Conservation (phyloP, 2,329 filamentous ascomycete species). For the Parastagonospora avenae region DNA sequence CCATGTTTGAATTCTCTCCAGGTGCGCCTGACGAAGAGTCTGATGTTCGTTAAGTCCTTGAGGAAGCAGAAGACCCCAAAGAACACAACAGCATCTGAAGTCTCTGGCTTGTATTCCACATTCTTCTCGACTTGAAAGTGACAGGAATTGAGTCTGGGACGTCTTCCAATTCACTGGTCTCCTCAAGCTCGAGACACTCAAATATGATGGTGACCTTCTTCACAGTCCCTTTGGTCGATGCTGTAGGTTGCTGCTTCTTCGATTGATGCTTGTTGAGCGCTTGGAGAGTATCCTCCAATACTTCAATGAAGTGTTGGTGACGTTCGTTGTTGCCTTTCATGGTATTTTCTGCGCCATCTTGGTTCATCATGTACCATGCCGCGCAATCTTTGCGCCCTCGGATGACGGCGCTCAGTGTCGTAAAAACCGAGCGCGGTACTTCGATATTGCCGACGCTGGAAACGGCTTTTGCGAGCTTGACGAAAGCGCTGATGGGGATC, state of each 20-base stretch:
- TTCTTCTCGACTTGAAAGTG: neutral
- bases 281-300: neutral
- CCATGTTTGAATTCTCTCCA: conserved; percentile 38
- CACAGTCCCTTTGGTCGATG: neutral
- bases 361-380: neutral
- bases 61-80: conserved; percentile 35
- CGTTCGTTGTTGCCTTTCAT: neutral
- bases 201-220: neutral
- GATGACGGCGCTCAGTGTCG: conserved; percentile 6
- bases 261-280: neutral
- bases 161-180: neutral
- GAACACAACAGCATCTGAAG: neutral
- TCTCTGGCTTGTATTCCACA: conserved; percentile 7
- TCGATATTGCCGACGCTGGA: neutral
- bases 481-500: neutral
- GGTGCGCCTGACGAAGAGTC: conserved; percentile 33
- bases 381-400: conserved; percentile 5
- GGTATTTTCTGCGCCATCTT: neutral
- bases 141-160: no score
- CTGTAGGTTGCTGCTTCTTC: neutral
- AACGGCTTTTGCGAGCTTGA: conserved; percentile 5
- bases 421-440: neutral
- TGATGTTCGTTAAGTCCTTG: conserved; percentile 38
- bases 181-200: neutral
- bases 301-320: conserved; percentile 6